Base-by-base conservation (phyloP, 306 rosid species). In the Begonia fuchsioides region DNA sequence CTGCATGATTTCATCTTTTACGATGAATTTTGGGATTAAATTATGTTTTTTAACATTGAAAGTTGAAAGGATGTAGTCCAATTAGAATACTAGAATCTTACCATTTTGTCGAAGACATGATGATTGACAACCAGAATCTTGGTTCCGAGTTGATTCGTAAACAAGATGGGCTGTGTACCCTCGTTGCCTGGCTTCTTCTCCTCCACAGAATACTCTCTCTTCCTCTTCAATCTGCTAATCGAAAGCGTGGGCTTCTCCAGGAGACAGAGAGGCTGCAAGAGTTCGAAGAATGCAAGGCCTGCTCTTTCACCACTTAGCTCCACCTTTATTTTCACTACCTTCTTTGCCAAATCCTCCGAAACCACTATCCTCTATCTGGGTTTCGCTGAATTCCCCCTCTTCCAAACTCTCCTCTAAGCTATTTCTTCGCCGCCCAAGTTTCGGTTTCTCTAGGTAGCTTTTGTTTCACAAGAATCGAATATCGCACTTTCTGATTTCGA, bases 261-360 rank as follows among this genome's bases (percentile, higher is more conserved):
- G 17, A 49, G 63, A 56, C 15, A 17, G 13, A 19, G n/a, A 49
- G 14, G 39, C 14, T 17, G 13, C 46, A 40, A 38, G 63, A 58
- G 17, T 13, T 3, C 8, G 16, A 41, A 59, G 2, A 64, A 81
- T 84, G 97, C 81, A 68, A 41, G 54, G 63, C 76, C 43, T 55
- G n/a, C 58, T 68, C 58, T 76, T 76, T 73, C 56, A 70, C 3
- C 71, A 72, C 51, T 60, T 62, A 44, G 51, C 72, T 11, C 20
- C 59, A 50, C 63, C 60, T 55, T 51, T 59, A 14, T 68, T 75
- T 55, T 68, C 72, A 8, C 59, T 58, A 47, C 49, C 66, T 50
- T 43, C 78, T 5, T 64, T 51, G 50, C 51, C 62, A 3, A 63
- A 64, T 32, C 60, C 64, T 60, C 65, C 79, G 35, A 82, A 63